Base-by-base conservation (phyloP, 257 asterid genomes). In the Paraleonurus japonicus region DNA sequence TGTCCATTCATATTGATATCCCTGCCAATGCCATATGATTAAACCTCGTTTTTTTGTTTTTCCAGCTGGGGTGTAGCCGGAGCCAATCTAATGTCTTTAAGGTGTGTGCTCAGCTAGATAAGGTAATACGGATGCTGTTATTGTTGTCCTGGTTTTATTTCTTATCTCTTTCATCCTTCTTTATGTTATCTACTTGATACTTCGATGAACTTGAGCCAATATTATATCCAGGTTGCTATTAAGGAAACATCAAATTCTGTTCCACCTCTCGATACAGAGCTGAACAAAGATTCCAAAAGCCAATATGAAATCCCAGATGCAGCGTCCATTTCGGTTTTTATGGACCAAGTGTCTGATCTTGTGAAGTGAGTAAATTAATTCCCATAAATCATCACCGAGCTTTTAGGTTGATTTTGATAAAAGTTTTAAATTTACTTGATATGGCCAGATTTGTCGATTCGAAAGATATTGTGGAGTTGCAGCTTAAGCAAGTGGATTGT, bases 401-500 rank as follows among this genome's bases (percentile, higher is more conserved):
- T 19, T 51, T 53, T 53, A 53, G 15, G 15, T 53, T 53, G 27
- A 53, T 53, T 24, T 53, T 16, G 28, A 19, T 9, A 7, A 27
- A 33, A 30, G 26, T 63, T 28, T 6, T 62, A 22, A 3, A 19
- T 43, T 20, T 28, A 6, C 67, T 61, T 71, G 54, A 60, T 19
- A 27, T 72, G 43, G 0, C 30, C 82, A 87, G 92, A 78, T 81
- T 87, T 72, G 89, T 87, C 48, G 90, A 87, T 79, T 82, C 90
- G 15, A 81, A 60, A 75, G 92, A 86, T 65, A 82, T 86, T 51
- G 75, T 69, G 69, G 89, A 86, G 80, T 79, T 86, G 83, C 82
- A 86, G 76, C 80, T 86, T 15, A 86, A 86, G 80, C 87, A 86
- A 70, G 61, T 74, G 71, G 86, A 80, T 39, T 82, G 81, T 72